Evolutionary conservation across 2,329 filamentous ascomycete genomes (phyloP).

Genomic region (Remersonia thermophila): DNA sequence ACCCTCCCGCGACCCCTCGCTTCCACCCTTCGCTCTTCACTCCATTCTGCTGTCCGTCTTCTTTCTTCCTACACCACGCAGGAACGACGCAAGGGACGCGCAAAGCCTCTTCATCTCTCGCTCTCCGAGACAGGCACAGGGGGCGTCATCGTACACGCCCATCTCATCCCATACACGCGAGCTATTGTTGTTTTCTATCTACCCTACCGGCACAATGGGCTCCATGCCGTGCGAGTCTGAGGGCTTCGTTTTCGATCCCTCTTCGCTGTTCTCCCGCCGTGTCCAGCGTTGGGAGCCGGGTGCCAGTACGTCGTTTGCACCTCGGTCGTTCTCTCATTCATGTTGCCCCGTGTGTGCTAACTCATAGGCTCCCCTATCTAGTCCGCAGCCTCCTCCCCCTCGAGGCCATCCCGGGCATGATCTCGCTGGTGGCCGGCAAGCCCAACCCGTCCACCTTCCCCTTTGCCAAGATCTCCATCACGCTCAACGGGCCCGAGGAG

Average conservation of each 20-base stretch:
- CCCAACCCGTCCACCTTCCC: slow-evolving; percentile 3
- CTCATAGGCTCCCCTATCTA: slow-evolving; percentile 1
- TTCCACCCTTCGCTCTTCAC: slow-evolving; percentile 1
- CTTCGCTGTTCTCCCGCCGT: slow-evolving; percentile 2
- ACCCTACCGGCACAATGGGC: not conserved
- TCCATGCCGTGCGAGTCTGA: slow-evolving; percentile 2
- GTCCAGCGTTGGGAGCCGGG: slow-evolving; percentile 5
- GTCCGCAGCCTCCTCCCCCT: slow-evolving; percentile 1
- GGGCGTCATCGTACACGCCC: too few species aligned
- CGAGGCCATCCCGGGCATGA: slow-evolving; percentile 5
- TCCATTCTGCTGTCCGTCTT: not conserved
- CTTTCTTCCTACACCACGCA: not conserved
- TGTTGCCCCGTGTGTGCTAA: too few species aligned
- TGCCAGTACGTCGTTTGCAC: not conserved
- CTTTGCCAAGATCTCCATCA: slow-evolving; percentile 4
- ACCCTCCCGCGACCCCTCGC: too few species aligned
- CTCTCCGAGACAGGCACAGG: not conserved
- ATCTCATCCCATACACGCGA: too few species aligned
- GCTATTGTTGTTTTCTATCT: too few species aligned
- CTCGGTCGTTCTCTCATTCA: too few species aligned
- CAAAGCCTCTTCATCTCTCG: not conserved
- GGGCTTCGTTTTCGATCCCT: slow-evolving; percentile 1
- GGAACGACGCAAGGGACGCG: not conserved
- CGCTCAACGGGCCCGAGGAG: slow-evolving; percentile 1
- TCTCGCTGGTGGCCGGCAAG: slow-evolving; percentile 4